A percentile compares a stretch with the other conserved stretches of the same genome.
phyloP scores from a whole-genome alignment of 1,284 basidiomycete genomes.

The Cutaneotrichosporon sp. region DNA sequence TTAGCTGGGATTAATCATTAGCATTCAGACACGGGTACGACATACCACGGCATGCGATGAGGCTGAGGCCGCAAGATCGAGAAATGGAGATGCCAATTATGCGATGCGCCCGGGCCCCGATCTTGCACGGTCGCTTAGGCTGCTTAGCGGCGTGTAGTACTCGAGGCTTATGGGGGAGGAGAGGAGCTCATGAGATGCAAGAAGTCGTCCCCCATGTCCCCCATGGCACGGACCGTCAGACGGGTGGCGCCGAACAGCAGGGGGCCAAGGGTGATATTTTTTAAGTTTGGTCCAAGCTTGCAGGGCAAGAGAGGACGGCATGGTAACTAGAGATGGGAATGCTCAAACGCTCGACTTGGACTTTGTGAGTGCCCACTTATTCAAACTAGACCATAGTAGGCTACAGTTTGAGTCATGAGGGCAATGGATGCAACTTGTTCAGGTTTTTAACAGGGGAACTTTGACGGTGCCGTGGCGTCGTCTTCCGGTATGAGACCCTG shows the following conservation, averaged over 20 bases:
- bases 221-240: neutral
- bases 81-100: neutral
- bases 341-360: too few species aligned
- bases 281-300: neutral
- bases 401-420: neutral
- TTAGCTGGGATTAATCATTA: neutral
- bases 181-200: neutral
- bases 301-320: neutral
- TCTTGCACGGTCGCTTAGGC: neutral
- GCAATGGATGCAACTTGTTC: neutral
- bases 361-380: too few species aligned
- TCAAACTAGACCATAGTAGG: too few species aligned
- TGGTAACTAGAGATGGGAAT: too few species aligned
- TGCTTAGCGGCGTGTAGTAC: too few species aligned
- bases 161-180: too few species aligned
- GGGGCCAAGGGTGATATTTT: neutral
- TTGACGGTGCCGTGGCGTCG: neutral
- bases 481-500: neutral
- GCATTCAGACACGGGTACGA: neutral
- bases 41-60: neutral
- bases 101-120: slow-evolving; percentile 1
- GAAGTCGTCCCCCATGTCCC: neutral
- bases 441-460: neutral
- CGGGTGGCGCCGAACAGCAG: neutral
- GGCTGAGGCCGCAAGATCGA: neutral